Conservation (phyloP, 1,284 basidiomycete genomes). For the Melampsora occidentalis region DNA sequence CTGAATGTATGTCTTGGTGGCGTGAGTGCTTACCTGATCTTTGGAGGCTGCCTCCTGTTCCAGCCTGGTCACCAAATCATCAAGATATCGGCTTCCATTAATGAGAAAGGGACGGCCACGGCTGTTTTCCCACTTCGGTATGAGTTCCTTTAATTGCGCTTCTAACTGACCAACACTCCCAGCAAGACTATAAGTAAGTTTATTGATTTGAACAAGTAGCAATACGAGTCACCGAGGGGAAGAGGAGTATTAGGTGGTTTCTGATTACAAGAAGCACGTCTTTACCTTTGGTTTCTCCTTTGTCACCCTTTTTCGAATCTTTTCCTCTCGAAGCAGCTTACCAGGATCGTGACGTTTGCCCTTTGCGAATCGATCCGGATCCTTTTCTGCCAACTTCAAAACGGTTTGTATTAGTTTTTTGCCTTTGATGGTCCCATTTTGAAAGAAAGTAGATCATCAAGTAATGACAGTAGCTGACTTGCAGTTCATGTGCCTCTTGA, state of each 20-base stretch:
- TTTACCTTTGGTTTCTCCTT: slow-evolving; percentile 88
- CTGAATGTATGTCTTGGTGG: not conserved
- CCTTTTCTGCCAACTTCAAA: slow-evolving; percentile 40
- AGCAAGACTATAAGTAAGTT: not conserved
- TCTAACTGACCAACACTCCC: slow-evolving; percentile 64
- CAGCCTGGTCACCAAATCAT: slow-evolving; percentile 69
- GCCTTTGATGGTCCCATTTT: not conserved
- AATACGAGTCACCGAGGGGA: slow-evolving; percentile 3
- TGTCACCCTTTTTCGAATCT: slow-evolving; percentile 92
- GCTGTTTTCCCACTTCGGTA: slow-evolving; percentile 84
- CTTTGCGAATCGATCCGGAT: slow-evolving; percentile 45
- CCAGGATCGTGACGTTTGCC: slow-evolving; percentile 50
- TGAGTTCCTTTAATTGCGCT: slow-evolving; percentile 72
- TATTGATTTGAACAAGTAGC: slow-evolving; percentile 1
- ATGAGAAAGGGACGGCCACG: slow-evolving; percentile 75
- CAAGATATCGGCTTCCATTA: slow-evolving; percentile 76
- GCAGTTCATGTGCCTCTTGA: slow-evolving; percentile 81
- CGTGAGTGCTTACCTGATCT: slow-evolving; percentile 55
- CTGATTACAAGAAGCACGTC: slow-evolving; percentile 26
- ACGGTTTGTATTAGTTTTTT: too few species aligned
- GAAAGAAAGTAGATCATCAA: not conserved
- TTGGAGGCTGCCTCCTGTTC: slow-evolving; percentile 65
- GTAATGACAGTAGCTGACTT: slow-evolving; percentile 52
- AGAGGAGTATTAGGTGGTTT: not conserved
- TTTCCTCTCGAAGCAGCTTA: slow-evolving; percentile 80